Evolutionary conservation across 495 filamentous ascomycete species (phyloP).

Genomic region (Opeltia flavorubescens): DNA sequence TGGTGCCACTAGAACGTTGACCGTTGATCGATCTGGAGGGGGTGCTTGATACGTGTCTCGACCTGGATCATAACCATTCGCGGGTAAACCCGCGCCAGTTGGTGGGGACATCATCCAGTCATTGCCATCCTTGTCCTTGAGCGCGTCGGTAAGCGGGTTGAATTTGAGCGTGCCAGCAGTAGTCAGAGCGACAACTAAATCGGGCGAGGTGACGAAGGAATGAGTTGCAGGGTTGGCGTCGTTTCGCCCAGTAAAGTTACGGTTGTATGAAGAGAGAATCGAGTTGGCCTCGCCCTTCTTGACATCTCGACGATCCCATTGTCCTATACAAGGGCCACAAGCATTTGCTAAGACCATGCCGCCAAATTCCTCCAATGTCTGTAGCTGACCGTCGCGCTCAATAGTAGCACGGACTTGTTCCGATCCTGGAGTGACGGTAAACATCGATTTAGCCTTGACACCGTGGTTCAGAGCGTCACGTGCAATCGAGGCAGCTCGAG

Average conservation of each 20-base stretch:
- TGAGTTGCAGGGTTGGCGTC: constrained; percentile 98
- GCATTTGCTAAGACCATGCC: constrained; percentile 94
- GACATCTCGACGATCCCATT: constrained; percentile 91
- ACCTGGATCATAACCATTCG: constrained; percentile 79
- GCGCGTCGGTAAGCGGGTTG: constrained; percentile 87
- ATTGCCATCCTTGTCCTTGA: constrained; percentile 96
- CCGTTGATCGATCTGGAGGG: constrained; percentile 55
- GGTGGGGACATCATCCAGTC: constrained; percentile 79
- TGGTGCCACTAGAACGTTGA: constrained; percentile 77
- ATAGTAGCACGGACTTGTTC: constrained; percentile 98
- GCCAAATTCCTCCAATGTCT: constrained; percentile 95
- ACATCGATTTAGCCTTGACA: constrained; percentile 82
- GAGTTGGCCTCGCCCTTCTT: constrained; percentile 97
- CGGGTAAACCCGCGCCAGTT: constrained; percentile 68
- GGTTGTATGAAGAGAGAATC: constrained; percentile 93
- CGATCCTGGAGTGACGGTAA: constrained; percentile 91
- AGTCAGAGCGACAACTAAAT: constrained; percentile 75
- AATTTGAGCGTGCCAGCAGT: constrained; percentile 87
- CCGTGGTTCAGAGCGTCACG: constrained; percentile 89
- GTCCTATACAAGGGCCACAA: constrained; percentile 69
- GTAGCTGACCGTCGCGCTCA: constrained; percentile 82
- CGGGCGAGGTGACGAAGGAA: constrained; percentile 96
- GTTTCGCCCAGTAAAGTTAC: constrained; percentile 99
- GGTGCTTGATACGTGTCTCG: constrained; percentile 95
- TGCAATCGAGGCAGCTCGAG: constrained; percentile 85